Evolutionary conservation across 495 filamentous ascomycete species (phyloP).

Genomic region (Neurospora discreta): DNA sequence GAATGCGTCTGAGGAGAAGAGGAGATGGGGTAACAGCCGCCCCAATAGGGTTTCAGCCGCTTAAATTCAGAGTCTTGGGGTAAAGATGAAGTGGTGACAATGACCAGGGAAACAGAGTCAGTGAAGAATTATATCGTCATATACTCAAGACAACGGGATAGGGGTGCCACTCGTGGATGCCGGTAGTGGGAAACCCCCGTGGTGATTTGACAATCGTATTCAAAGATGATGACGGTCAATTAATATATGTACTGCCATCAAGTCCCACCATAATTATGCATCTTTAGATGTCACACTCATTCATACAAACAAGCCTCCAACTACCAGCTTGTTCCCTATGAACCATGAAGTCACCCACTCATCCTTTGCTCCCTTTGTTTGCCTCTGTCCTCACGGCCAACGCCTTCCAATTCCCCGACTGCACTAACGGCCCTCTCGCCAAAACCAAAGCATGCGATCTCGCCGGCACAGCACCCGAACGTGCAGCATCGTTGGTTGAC

Average conservation of each 20-base stretch:
- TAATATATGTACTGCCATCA: not conserved
- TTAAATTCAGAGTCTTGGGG: not conserved
- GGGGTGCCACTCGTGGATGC: not conserved
- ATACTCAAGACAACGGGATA: not conserved
- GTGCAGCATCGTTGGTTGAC: conserved; percentile 27
- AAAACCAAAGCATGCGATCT: not conserved
- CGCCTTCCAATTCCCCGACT: conserved; percentile 5
- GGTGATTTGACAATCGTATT: not conserved
- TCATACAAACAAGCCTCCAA: not conserved
- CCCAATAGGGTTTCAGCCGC: not conserved
- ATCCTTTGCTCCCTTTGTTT: not conserved
- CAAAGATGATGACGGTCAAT: not conserved
- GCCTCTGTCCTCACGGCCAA: not conserved
- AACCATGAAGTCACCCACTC: not conserved
- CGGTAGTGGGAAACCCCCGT: not conserved
- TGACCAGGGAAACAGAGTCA: not conserved
- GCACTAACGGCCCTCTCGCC: not conserved
- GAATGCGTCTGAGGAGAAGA: not conserved
- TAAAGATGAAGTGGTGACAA: not conserved
- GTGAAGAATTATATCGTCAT: not conserved
- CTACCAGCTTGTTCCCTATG: not conserved
- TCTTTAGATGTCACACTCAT: not conserved
- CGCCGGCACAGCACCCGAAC: not conserved
- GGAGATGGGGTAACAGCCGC: not conserved
- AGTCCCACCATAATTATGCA: not conserved